A percentile compares a stretch with the other conserved stretches of the same genome.
Evolutionary conservation across 169 alveolate species (phyloP).

Genomic region (Theileria parva): DNA sequence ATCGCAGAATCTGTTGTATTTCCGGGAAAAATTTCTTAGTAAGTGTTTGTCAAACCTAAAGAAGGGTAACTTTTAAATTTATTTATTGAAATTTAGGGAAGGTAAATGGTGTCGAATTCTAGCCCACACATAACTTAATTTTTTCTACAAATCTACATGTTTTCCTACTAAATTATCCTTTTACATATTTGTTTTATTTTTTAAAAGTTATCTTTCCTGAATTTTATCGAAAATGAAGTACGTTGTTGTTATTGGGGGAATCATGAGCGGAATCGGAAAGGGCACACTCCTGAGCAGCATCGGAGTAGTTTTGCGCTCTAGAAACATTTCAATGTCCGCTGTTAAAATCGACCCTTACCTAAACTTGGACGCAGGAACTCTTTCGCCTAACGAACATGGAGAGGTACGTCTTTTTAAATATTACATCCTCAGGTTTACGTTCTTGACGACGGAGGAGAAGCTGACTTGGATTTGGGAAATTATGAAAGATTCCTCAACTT

Average conservation of each 20-base stretch:
- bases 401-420: conserved; percentile 79
- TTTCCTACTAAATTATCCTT: not conserved
- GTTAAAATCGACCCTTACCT: conserved; percentile 96
- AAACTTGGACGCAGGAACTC: conserved; percentile 93
- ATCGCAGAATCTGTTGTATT: conserved; percentile 29
- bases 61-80: conserved; percentile 22
- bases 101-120: conserved; percentile 20
- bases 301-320: conserved; percentile 87
- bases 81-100: not conserved
- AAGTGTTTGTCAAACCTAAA: conserved; percentile 20
- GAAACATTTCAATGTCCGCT: conserved; percentile 89
- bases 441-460: conserved; percentile 97
- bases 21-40: conserved; percentile 52
- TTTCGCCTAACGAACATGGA: conserved; percentile 97
- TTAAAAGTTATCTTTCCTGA: not conserved
- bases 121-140: conserved; percentile 9
- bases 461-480: conserved; percentile 97
- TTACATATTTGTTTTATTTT: not conserved
- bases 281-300: conserved; percentile 92
- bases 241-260: conserved; percentile 92
- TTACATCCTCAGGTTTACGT: conserved; percentile 72
- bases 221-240: conserved; percentile 71
- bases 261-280: conserved; percentile 95
- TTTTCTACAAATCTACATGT: conserved; percentile 4
- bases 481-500: conserved; percentile 93